phyloP scores from a whole-genome alignment of 2,329 filamentous ascomycete species.

The Salinomyces thailandicus region DNA sequence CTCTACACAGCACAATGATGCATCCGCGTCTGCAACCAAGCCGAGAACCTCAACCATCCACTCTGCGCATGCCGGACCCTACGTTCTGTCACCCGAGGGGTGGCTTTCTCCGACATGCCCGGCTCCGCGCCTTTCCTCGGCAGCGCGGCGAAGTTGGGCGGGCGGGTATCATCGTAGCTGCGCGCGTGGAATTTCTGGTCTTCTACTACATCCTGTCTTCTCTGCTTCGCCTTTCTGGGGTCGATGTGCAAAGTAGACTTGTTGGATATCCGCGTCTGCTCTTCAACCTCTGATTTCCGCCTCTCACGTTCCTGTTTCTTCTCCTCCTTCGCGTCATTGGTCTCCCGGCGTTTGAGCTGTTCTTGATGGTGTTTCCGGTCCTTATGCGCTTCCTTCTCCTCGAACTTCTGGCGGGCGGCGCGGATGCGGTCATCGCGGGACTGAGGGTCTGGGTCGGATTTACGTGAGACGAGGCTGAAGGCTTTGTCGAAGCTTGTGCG shows the following conservation, averaged over 20 bases:
- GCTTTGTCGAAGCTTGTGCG: conserved; percentile 48
- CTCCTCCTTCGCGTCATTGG: conserved; percentile 34
- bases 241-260: no score
- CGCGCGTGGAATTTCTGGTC: conserved; percentile 12
- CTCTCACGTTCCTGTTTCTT: conserved; percentile 34
- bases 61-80: conserved; percentile 29
- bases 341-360: conserved; percentile 35
- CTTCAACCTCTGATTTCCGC: conserved; percentile 30
- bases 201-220: conserved; percentile 9
- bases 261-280: conserved; percentile 4
- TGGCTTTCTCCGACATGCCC: conserved; percentile 19
- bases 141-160: conserved; percentile 14
- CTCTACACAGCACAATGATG: conserved; percentile 38
- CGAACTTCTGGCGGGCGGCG: conserved; percentile 46
- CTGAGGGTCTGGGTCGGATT: conserved; percentile 41
- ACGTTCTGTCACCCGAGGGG: conserved; percentile 24
- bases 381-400: conserved; percentile 49
- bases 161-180: conserved; percentile 19
- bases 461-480: conserved; percentile 37
- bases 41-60: conserved; percentile 45
- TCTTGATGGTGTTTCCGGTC: conserved; percentile 45
- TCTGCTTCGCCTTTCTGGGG: conserved; percentile 18
- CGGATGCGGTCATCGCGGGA: conserved; percentile 47
- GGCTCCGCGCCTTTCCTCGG: conserved; percentile 16
- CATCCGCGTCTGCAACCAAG: conserved; percentile 46